Evolutionary conservation across 768 basidiomycete genomes (phyloP).

Genomic region (Kwoniella botswanensis): DNA sequence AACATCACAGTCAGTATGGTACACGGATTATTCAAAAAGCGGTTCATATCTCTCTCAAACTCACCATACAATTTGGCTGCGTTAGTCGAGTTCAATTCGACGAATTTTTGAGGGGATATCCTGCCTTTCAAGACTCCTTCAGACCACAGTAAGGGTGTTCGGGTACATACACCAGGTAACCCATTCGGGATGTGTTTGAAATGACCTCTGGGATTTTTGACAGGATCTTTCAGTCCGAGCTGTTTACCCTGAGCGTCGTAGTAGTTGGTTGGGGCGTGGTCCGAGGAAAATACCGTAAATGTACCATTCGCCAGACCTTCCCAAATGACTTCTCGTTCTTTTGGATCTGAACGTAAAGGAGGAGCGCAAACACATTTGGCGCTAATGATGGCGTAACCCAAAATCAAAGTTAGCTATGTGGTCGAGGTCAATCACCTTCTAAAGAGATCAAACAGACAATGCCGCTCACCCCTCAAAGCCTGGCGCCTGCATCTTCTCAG

Average conservation of each 20-base stretch:
- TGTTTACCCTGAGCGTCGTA: slow-evolving; percentile 51
- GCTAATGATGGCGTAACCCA: slow-evolving; percentile 24
- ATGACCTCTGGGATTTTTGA: slow-evolving; percentile 34
- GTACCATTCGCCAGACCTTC: slow-evolving; percentile 48
- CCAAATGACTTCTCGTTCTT: slow-evolving; percentile 52
- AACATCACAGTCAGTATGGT: background rate
- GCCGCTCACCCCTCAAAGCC: slow-evolving; percentile 50
- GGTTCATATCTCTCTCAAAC: background rate
- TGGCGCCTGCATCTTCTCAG: slow-evolving; percentile 49
- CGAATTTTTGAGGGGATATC: slow-evolving; percentile 55
- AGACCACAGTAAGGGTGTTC: slow-evolving; percentile 54
- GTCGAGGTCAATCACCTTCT: slow-evolving; percentile 5
- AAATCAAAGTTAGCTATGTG: background rate
- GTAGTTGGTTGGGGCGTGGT: slow-evolving; percentile 55
- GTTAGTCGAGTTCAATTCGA: slow-evolving; percentile 56
- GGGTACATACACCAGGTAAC: slow-evolving; percentile 58
- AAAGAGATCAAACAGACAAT: background rate
- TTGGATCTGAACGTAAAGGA: slow-evolving; percentile 46
- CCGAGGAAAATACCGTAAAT: slow-evolving; percentile 55
- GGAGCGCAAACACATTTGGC: slow-evolving; percentile 56
- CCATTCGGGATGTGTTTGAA: slow-evolving; percentile 58
- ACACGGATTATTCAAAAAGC: too few species aligned
- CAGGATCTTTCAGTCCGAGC: slow-evolving; percentile 14
- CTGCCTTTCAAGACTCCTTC: slow-evolving; percentile 55
- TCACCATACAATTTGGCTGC: slow-evolving; percentile 56